phyloP scores from a whole-genome alignment of 352 stramenopile species.

The Pythium insidiosum region DNA sequence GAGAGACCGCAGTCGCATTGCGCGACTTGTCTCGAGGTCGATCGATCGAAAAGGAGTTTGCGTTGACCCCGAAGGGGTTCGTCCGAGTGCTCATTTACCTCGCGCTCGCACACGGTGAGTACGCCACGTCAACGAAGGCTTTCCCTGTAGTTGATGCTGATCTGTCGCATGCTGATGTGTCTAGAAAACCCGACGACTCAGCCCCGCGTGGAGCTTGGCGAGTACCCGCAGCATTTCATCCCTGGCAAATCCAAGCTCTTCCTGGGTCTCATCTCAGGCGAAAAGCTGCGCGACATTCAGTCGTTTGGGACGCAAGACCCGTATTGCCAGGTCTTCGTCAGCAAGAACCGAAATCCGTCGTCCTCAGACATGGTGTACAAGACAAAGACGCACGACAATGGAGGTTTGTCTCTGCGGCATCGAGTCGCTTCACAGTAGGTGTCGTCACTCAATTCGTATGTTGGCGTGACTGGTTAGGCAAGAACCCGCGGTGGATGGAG shows the following conservation, averaged over 20 bases:
- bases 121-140: no score
- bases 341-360: slow-evolving; percentile 26
- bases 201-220: slow-evolving; percentile 49
- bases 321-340: slow-evolving; percentile 64
- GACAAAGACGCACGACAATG: slow-evolving; percentile 71
- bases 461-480: slow-evolving; percentile 21
- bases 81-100: slow-evolving; percentile 65
- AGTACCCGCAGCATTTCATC: slow-evolving; percentile 75
- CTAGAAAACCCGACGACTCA: slow-evolving; percentile 70
- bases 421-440: no score
- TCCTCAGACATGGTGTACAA: slow-evolving; percentile 55
- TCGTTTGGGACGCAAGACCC: slow-evolving; percentile 72
- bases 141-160: not conserved
- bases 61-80: slow-evolving; percentile 57
- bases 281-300: slow-evolving; percentile 71
- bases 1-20: slow-evolving; percentile 58
- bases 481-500: slow-evolving; percentile 73
- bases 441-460: not conserved
- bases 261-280: slow-evolving; percentile 50
- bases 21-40: slow-evolving; percentile 60
- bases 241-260: slow-evolving; percentile 65
- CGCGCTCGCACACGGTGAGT: slow-evolving; percentile 51
- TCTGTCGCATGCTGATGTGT: not conserved
- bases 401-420: slow-evolving; percentile 24
- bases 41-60: slow-evolving; percentile 78